Percentiles rank a stretch among this genome's conserved stretches.
These are phyloP conservation scores for Aurifilum marmelostoma DNA, from an alignment of 2,329 filamentous ascomycete species.

Conservation along the genomic window DNA sequence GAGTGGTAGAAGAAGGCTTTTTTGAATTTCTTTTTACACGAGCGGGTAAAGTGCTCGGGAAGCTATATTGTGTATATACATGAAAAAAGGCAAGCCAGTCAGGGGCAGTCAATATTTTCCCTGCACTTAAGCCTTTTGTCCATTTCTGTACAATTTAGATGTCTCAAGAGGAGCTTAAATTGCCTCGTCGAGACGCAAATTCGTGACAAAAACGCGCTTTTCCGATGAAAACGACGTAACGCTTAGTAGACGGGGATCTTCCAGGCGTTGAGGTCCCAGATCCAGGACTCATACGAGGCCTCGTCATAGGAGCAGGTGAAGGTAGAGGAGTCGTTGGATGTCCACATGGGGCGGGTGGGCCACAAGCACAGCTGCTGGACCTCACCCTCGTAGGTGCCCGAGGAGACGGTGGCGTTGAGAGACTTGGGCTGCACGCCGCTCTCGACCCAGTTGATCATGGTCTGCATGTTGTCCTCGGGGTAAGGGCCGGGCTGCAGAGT, in stretches of 20 bases:
- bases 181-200: too few relatives aligned
- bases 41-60: neutral
- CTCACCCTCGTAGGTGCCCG: constrained; percentile 38
- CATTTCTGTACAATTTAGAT: neutral
- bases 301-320: constrained; percentile 30
- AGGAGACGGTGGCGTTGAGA: constrained; percentile 44
- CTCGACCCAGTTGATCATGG: constrained; percentile 69
- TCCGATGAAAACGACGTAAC: too few relatives aligned
- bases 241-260: constrained; percentile 30
- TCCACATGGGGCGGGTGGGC: constrained; percentile 38
- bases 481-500: constrained; percentile 48
- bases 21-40: neutral
- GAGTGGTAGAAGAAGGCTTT: neutral
- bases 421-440: constrained; percentile 51
- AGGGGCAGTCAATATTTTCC: too few relatives aligned
- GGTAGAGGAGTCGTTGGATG: constrained; percentile 21
- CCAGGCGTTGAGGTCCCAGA: constrained; percentile 28
- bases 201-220: too few relatives aligned
- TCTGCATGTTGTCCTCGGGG: constrained; percentile 66
- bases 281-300: constrained; percentile 30
- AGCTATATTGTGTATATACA: constrained; percentile 3
- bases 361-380: constrained; percentile 44
- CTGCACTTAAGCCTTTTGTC: too few relatives aligned
- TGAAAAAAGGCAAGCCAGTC: neutral
- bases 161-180: too few relatives aligned